phyloP scores from a whole-genome alignment of 352 stramenopile genomes.

The Phytophthora sp. region DNA sequence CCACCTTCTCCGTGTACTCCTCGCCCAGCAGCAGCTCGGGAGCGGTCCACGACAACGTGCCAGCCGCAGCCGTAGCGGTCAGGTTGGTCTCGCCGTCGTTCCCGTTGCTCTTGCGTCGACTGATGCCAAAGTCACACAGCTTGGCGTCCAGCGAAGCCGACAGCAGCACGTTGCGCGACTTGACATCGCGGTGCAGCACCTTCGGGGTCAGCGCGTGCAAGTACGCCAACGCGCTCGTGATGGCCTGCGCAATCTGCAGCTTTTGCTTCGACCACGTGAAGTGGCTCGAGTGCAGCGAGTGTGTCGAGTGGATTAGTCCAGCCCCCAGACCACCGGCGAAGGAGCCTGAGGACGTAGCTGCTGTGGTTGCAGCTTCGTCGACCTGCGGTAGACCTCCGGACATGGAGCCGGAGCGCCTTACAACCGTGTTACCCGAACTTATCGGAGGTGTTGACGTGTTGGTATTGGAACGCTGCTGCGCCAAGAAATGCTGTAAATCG shows the following conservation, averaged over 20 bases:
- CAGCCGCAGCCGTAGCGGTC: conserved; percentile 54
- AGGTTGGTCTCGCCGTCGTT: conserved; percentile 45
- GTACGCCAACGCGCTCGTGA: conserved; percentile 77
- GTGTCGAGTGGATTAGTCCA: conserved; percentile 18
- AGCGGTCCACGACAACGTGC: conserved; percentile 71
- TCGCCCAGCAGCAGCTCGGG: conserved; percentile 69
- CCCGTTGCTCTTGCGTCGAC: conserved; percentile 54
- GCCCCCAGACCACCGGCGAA: conserved; percentile 11
- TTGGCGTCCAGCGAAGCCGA: conserved; percentile 56
- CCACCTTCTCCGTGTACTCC: conserved; percentile 73
- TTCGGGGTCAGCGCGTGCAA: conserved; percentile 79
- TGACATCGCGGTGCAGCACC: conserved; percentile 88
- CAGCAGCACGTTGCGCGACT: conserved; percentile 90
- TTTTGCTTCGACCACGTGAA: conserved; percentile 65
- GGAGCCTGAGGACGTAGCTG: conserved; percentile 21
- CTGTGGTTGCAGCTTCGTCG: conserved; percentile 20
- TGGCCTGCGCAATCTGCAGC: conserved; percentile 55
- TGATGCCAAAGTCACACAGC: conserved; percentile 63
- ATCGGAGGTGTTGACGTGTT: conserved; percentile 4
- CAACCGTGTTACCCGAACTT: conserved; percentile 14
- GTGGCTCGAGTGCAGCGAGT: conserved; percentile 15
- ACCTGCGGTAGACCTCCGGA: conserved; percentile 17
- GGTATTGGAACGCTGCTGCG: conserved; percentile 23
- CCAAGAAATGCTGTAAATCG: conserved; percentile 68
- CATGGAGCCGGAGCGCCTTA: conserved; percentile 19